phyloP scores from a whole-genome alignment of 163 green algal genomes.

The Botryococcus braunii region DNA sequence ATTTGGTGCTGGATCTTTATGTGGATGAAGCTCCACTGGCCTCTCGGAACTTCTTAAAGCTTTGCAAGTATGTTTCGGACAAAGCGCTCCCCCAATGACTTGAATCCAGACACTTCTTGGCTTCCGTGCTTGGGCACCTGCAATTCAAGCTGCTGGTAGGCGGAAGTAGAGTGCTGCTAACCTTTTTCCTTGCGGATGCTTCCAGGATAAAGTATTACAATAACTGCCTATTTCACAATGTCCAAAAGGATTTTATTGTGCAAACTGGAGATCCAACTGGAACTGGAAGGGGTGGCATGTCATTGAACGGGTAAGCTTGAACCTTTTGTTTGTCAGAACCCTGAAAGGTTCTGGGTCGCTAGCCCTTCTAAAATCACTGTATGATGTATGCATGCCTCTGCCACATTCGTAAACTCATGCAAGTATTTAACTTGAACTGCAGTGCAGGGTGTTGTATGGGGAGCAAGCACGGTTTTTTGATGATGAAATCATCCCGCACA shows the following conservation, averaged over 20 bases:
- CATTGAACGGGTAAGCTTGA: slow-evolving; percentile 62
- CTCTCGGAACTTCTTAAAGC: slow-evolving; percentile 95
- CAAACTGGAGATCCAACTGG: slow-evolving; percentile 92
- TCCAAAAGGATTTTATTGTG: slow-evolving; percentile 85
- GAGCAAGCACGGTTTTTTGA: slow-evolving; percentile 89
- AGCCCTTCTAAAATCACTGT: not conserved
- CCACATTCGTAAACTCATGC: not conserved
- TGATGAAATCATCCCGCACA: slow-evolving; percentile 77
- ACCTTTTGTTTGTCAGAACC: not conserved
- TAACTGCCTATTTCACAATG: slow-evolving; percentile 94
- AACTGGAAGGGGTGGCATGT: slow-evolving; percentile 84
- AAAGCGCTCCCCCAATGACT: not conserved
- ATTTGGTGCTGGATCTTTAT: slow-evolving; percentile 91
- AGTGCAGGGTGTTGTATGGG: slow-evolving; percentile 73
- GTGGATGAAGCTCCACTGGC: slow-evolving; percentile 78
- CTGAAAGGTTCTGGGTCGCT: not conserved
- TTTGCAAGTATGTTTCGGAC: slow-evolving; percentile 72
- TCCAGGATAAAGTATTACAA: slow-evolving; percentile 98
- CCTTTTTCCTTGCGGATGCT: slow-evolving; percentile 5
- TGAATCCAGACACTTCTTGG: not conserved
- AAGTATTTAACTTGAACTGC: not conserved
- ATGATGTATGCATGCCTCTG: not conserved
- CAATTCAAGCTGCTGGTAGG: no score
- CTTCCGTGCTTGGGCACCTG: not conserved
- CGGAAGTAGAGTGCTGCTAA: not conserved